Evolutionary conservation across 106 monocot genomes (phyloP).

Genomic region (Chionographis japonica): DNA sequence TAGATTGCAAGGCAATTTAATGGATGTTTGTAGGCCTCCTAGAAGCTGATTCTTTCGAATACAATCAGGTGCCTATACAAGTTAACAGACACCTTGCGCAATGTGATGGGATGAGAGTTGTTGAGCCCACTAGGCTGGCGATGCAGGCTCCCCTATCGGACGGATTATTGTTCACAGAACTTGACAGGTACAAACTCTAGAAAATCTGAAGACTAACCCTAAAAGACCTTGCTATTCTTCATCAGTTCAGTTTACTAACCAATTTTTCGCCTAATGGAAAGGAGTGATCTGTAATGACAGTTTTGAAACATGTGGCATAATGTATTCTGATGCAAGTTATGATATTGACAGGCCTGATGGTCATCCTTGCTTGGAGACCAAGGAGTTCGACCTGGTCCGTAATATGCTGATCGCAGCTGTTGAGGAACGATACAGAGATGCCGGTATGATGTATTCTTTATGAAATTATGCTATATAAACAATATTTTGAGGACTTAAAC

Average conservation of each 20-base stretch:
- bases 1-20: not conserved
- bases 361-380: slow-evolving; percentile 66
- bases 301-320: not conserved
- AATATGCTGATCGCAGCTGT: slow-evolving; percentile 80
- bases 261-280: not conserved
- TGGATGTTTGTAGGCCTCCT: not conserved
- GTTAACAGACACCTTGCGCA: slow-evolving; percentile 75
- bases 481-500: not conserved
- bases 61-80: slow-evolving; percentile 84
- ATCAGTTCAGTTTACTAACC: not conserved
- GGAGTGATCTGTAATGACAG: not conserved
- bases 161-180: slow-evolving; percentile 66
- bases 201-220: not conserved
- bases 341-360: slow-evolving; percentile 51
- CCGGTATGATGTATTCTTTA: slow-evolving; percentile 41
- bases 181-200: slow-evolving; percentile 48
- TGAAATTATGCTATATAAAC: no score
- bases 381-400: slow-evolving; percentile 64
- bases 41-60: not conserved
- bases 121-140: slow-evolving; percentile 52
- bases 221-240: not conserved
- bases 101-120: slow-evolving; percentile 84
- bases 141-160: slow-evolving; percentile 32
- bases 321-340: not conserved
- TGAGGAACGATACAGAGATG: slow-evolving; percentile 88